Evolutionary conservation across 176 grass and related monocot species (phyloP), one percentile per base, ranked within the genome.

Genomic region (Guadua angustifolia): DNA sequence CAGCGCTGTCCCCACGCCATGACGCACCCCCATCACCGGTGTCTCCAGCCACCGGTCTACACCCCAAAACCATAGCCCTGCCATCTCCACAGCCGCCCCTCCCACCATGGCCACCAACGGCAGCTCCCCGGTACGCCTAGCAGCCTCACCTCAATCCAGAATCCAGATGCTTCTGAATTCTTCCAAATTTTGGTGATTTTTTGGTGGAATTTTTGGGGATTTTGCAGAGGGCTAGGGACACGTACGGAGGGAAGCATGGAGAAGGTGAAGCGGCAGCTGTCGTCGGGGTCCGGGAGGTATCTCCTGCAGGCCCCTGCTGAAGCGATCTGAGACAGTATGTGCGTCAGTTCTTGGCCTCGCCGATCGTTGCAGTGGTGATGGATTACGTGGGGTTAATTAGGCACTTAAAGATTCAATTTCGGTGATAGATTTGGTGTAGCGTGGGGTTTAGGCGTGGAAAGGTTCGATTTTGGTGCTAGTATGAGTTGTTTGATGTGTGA

Each of bases 231-330:
- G 62, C 73, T 25, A 84, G 74, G 57, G 89, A 86, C 40, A 84
- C 83, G 73, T n/a, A n/a, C n/a, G n/a, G 91, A 87, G 59, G 92
- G 85, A 73, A 95, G 87, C 79, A 87, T 98, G 85, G 93, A 98
- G 86, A 98, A 95, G 85, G 92, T 98, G 79, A 98, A 98, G 88
- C 89, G 90, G 80, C 89, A 98, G 88, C n/a, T n/a, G n/a, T n/a
- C 2, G n/a, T n/a, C n/a, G n/a, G n/a, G n/a, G n/a, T n/a, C n/a
- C n/a, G n/a, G n/a, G n/a, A n/a, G n/a, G n/a, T 98, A 91, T 85
- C 74, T 98, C 66, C 95, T 98, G 67, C 95, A 98, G 69, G 1
- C 93, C 87, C 62, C 85, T 98, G 87, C 75, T 95, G 18, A 98
- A 98, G 91, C 93, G 95, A 93, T 98, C 95, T 79, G 92, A 98